Evolutionary conservation across 2,329 filamentous ascomycete species (phyloP), one percentile per base, ranked within the genome.

Genomic region (Monosporascus cannonballus): DNA sequence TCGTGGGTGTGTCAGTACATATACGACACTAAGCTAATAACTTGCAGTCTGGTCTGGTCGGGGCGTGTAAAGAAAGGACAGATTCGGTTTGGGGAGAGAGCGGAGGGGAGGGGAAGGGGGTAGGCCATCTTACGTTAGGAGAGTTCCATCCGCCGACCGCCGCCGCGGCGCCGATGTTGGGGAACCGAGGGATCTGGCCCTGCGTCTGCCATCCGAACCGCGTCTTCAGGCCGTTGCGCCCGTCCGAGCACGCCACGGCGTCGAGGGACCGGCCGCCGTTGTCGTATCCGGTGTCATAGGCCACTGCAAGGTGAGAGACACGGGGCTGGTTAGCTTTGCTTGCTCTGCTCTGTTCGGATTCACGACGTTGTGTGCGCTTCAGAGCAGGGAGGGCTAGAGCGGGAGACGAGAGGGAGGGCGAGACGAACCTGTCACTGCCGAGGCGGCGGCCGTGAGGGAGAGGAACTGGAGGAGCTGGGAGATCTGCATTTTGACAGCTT

Each of bases 211-310:
- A 87, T 61, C 75, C 75, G 71, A 81, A 81, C 62, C 75, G 78
- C 61, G 78, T 83, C 57, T 81, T 80, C 56, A 90, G 76, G 53
- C 86, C 86, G 69, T 89, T 85, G 56, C 56, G 47, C 51, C 86
- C 86, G 64, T 89, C 82, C 34, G 82, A 86, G 79, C 86, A 90
- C 56, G 84, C 67, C 45, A 90, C 77, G 5, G 64, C 67, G 36
- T 70, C 75, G 51, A 92, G 67, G 45, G 79, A 74, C 53, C 83
- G 78, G 54, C 59, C 59, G 46, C 67, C 67, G 57, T 85, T 73
- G 65, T 92, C 88, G 72, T 89, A 94, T 65, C 78, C 83, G 20
- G 73, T 71, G 71, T 92, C 88, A 70, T 85, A 93, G 58, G 85
- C 86, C 64, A 91, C 86, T 68, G 64, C 69, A 25, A 61, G 30